A percentile compares a stretch with the other conserved stretches of the same genome.
Evolutionary conservation across 805 yeast genomes (phyloP).

Genomic region (Starmerella cellae): DNA sequence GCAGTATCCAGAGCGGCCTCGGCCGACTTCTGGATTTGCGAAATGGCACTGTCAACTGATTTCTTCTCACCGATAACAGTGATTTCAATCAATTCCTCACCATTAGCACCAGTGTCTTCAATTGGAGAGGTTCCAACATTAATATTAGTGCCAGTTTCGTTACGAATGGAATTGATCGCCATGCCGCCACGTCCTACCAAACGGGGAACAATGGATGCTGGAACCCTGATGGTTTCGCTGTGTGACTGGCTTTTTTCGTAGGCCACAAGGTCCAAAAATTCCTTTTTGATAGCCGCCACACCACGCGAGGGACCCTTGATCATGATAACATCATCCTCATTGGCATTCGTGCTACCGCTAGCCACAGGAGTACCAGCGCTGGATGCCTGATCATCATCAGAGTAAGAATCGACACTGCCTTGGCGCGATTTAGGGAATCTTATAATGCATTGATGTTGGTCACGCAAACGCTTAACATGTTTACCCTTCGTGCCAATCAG

Average conservation of each 20-base stretch:
- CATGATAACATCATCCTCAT: conserved; percentile 33
- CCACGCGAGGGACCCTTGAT: conserved; percentile 61
- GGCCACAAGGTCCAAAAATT: conserved; percentile 59
- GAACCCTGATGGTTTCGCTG: conserved; percentile 49
- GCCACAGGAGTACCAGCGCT: too few relatives aligned
- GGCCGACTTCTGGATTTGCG: conserved; percentile 48
- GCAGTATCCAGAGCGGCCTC: conserved; percentile 50
- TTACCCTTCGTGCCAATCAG: conserved; percentile 75
- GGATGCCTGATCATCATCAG: conserved; percentile 26
- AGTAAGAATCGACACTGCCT: conserved; percentile 2
- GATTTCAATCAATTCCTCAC: conserved; percentile 41
- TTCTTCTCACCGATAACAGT: conserved; percentile 65
- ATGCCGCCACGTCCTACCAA: conserved; percentile 87
- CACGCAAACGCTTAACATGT: conserved; percentile 72
- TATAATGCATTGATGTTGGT: conserved; percentile 71
- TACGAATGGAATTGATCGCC: conserved; percentile 64
- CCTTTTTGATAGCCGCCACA: conserved; percentile 32
- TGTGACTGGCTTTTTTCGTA: conserved; percentile 81
- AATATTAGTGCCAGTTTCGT: conserved; percentile 40
- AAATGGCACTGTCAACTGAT: conserved; percentile 59
- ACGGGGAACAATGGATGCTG: conserved; percentile 61
- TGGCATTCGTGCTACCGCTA: not conserved
- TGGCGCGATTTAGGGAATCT: conserved; percentile 43
- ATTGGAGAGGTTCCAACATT: conserved; percentile 25
- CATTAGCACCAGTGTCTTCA: conserved; percentile 27